phyloP scores from a whole-genome alignment of 2,329 filamentous ascomycete species.

The Didymella glomerata region DNA sequence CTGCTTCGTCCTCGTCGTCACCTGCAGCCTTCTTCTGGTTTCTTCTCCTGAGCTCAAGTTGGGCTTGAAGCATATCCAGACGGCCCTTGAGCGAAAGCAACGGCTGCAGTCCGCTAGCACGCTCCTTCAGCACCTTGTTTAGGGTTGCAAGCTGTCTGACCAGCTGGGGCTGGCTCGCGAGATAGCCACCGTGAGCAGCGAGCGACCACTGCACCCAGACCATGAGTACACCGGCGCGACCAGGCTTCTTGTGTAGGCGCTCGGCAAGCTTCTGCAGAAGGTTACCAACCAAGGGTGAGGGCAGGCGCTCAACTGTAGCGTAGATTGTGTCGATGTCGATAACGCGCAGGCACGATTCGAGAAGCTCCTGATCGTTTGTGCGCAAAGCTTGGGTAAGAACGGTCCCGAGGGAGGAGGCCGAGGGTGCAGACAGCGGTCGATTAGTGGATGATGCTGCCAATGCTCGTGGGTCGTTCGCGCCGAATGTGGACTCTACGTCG shows the following conservation, averaged over 20 bases:
- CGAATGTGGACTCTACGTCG: slow-evolving; percentile 72
- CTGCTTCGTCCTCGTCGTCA: slow-evolving; percentile 71
- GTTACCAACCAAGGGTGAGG: slow-evolving; percentile 80
- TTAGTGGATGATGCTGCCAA: slow-evolving; percentile 54
- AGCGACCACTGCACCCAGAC: slow-evolving; percentile 97
- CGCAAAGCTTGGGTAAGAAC: slow-evolving; percentile 93
- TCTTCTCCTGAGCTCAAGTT: slow-evolving; percentile 80
- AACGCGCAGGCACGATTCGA: slow-evolving; percentile 90
- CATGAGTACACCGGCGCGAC: slow-evolving; percentile 88
- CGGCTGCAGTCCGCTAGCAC: slow-evolving; percentile 81
- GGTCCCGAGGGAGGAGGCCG: slow-evolving; percentile 83
- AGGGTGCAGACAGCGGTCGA: slow-evolving; percentile 67
- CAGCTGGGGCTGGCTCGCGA: slow-evolving; percentile 85
- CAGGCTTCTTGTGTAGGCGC: slow-evolving; percentile 84
- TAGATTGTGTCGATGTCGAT: slow-evolving; percentile 79
- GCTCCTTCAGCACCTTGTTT: slow-evolving; percentile 86
- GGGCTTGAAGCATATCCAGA: slow-evolving; percentile 90
- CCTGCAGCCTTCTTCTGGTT: slow-evolving; percentile 68
- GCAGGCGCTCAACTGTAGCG: slow-evolving; percentile 88
- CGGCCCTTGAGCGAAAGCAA: slow-evolving; percentile 92
- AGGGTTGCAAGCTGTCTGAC: slow-evolving; percentile 79
- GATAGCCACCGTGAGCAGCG: slow-evolving; percentile 87
- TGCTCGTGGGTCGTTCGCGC: slow-evolving; percentile 55
- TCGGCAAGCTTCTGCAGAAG: slow-evolving; percentile 87
- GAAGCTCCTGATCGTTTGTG: slow-evolving; percentile 86